Percentiles rank a stretch among this genome's conserved stretches.
Conservation (phyloP, 2,329 filamentous ascomycete species). For the Juglanconis juglandina region DNA sequence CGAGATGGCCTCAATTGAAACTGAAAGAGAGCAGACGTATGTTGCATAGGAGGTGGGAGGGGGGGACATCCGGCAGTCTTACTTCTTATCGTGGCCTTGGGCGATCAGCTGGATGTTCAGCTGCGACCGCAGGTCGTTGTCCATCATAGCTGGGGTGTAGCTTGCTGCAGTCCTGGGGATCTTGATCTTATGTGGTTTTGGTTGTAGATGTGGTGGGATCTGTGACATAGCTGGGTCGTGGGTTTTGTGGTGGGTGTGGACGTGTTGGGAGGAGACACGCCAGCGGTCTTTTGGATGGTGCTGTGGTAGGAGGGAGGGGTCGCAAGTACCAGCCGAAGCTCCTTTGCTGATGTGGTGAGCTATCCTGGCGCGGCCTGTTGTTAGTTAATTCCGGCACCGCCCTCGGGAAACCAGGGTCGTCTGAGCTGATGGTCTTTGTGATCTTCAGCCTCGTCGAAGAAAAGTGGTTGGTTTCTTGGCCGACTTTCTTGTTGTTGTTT, state of each 20-base stretch:
- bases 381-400: too few species aligned
- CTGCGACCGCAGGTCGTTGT: conserved; percentile 59
- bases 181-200: conserved; percentile 54
- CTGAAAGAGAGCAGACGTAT: not conserved
- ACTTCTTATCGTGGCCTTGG: conserved; percentile 60
- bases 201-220: conserved; percentile 15
- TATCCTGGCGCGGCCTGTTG: too few species aligned
- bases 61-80: conserved; percentile 21
- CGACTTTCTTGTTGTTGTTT: too few species aligned
- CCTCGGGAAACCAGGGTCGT: too few species aligned
- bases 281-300: not conserved
- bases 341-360: not conserved
- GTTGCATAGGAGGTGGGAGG: not conserved
- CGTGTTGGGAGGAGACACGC: conserved; percentile 1
- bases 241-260: conserved; percentile 9
- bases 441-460: too few species aligned
- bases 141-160: conserved; percentile 59
- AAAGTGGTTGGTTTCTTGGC: too few species aligned
- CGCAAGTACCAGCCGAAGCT: not conserved
- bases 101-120: conserved; percentile 57
- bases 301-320: not conserved
- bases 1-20: not conserved
- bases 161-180: conserved; percentile 57
- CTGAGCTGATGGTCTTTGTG: too few species aligned
- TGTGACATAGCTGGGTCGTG: conserved; percentile 19